phyloP scores from a whole-genome alignment of 2,329 filamentous ascomycete species.

The Neobulgaria alba region DNA sequence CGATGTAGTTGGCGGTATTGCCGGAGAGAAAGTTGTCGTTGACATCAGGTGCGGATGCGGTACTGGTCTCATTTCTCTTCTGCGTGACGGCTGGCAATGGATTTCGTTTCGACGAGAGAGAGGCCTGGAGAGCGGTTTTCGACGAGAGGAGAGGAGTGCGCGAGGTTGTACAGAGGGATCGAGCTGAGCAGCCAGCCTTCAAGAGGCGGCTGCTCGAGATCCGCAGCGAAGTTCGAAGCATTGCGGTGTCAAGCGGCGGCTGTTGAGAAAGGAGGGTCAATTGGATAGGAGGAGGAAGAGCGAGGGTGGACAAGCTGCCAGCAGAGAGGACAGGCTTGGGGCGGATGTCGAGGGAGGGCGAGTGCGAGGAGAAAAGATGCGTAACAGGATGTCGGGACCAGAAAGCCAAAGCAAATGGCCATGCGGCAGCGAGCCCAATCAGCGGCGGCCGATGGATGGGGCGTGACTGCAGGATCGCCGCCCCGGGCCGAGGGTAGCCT shows the following conservation, averaged over 20 bases:
- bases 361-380: background rate
- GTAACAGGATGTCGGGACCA: background rate
- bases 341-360: background rate
- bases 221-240: constrained; percentile 64
- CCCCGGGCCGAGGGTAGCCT: too few relatives aligned
- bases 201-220: constrained; percentile 58
- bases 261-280: background rate
- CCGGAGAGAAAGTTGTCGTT: constrained; percentile 96
- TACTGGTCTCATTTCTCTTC: constrained; percentile 47
- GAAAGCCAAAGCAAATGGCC: background rate
- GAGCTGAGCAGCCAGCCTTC: constrained; percentile 39
- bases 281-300: background rate
- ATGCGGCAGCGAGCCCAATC: background rate
- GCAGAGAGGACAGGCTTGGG: too few relatives aligned
- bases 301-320: too few relatives aligned
- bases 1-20: constrained; percentile 97
- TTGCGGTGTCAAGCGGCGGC: constrained; percentile 34
- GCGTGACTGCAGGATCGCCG: too few relatives aligned
- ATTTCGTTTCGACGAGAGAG: constrained; percentile 38
- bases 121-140: constrained; percentile 30
- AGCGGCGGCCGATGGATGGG: too few relatives aligned
- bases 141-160: constrained; percentile 34
- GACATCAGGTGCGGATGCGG: constrained; percentile 56
- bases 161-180: constrained; percentile 28
- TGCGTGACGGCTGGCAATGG: constrained; percentile 38